phyloP scores from a whole-genome alignment of 495 filamentous ascomycete species.

The Lophiostoma macrostomum region DNA sequence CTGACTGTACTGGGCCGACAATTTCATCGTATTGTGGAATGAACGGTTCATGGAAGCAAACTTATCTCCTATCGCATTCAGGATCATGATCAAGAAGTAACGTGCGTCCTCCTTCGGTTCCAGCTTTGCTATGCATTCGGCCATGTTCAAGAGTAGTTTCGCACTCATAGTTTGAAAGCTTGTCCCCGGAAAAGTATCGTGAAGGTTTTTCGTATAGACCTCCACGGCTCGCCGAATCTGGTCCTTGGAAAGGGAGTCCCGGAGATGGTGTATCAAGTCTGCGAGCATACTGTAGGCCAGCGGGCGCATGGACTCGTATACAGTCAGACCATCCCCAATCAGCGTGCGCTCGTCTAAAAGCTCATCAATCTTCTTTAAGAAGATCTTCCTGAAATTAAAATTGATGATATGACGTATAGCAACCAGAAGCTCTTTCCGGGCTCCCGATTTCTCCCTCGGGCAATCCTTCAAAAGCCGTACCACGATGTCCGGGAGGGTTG shows the following conservation, averaged over 20 bases:
- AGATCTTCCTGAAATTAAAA: constrained; percentile 96
- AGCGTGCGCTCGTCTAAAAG: constrained; percentile 88
- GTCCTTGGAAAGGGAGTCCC: constrained; percentile 73
- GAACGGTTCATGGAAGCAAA: constrained; percentile 98
- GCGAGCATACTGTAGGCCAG: constrained; percentile 98
- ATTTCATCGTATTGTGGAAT: constrained; percentile 89
- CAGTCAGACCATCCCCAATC: constrained; percentile 92
- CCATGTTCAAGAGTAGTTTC: constrained; percentile 94
- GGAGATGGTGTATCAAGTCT: constrained; percentile 95
- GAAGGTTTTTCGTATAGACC: constrained; percentile 94
- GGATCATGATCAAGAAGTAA: constrained; percentile 93
- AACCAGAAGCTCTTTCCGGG: constrained; percentile 91
- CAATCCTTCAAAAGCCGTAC: constrained; percentile 91
- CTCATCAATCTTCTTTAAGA: constrained; percentile 90
- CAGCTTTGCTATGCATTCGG: constrained; percentile 90
- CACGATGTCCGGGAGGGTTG: constrained; percentile 82
- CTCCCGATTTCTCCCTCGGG: constrained; percentile 86
- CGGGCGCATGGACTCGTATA: constrained; percentile 94
- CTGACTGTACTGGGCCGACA: constrained; percentile 68
- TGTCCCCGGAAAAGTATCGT: constrained; percentile 93
- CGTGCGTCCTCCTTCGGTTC: constrained; percentile 88
- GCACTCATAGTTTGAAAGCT: constrained; percentile 99
- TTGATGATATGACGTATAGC: constrained; percentile 99
- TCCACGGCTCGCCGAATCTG: constrained; percentile 94
- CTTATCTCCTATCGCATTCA: constrained; percentile 96